Evolutionary conservation across 768 basidiomycete genomes (phyloP).

Genomic region (Candolleomyces aberdarensis): DNA sequence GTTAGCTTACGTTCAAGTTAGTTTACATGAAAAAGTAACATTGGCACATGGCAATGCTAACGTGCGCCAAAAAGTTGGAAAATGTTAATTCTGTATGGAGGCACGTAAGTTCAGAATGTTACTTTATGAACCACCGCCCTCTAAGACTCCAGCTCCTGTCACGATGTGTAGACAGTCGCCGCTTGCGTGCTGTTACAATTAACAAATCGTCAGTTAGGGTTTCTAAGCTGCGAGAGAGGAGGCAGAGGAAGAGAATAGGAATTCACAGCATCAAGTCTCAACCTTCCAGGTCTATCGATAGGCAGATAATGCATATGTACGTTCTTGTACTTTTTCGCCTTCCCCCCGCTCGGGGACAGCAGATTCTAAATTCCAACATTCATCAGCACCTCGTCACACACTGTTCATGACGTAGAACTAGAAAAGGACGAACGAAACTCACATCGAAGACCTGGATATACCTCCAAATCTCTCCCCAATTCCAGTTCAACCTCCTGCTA

Average conservation of each 20-base stretch:
- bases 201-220: background rate
- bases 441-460: slow-evolving; percentile 35
- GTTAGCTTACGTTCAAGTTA: no score
- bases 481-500: slow-evolving; percentile 52
- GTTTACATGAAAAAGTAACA: no score
- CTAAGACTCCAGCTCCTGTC: slow-evolving; percentile 44
- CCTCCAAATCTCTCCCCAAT: slow-evolving; percentile 60
- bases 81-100: no score
- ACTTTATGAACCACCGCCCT: no score
- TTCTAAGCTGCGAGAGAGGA: background rate
- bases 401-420: background rate
- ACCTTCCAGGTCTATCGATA: slow-evolving; percentile 58
- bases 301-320: slow-evolving; percentile 57
- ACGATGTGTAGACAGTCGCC: slow-evolving; percentile 48
- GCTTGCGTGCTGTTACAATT: slow-evolving; percentile 31
- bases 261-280: slow-evolving; percentile 65
- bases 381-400: slow-evolving; percentile 30
- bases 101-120: no score
- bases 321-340: slow-evolving; percentile 44
- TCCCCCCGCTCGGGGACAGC: slow-evolving; percentile 42
- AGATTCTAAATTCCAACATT: slow-evolving; percentile 59
- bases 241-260: background rate
- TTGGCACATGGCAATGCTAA: no score
- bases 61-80: no score
- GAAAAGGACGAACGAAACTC: background rate